Conservation (phyloP, 306 rosid species). For the Vigna mungo region DNA sequence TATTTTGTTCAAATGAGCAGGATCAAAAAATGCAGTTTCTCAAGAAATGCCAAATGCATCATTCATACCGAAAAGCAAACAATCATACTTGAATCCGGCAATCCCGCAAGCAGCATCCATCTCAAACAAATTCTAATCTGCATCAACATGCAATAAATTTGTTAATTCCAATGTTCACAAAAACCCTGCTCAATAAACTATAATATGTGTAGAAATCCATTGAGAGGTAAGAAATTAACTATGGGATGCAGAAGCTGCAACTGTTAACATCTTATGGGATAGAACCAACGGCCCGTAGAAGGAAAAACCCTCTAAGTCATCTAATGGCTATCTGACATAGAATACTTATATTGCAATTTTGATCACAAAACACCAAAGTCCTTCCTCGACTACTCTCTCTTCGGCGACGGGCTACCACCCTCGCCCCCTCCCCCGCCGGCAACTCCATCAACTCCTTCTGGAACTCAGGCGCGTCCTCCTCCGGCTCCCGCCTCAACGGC, state of each 20-base stretch:
- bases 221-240: too few relatives aligned
- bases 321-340: slow-evolving; percentile 5
- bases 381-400: too few relatives aligned
- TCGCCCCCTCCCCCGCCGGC: too few relatives aligned
- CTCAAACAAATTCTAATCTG: slow-evolving; percentile 46
- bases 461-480: too few relatives aligned
- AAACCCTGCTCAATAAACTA: not conserved
- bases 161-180: not conserved
- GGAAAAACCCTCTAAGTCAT: slow-evolving; percentile 19
- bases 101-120: slow-evolving; percentile 56
- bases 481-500: too few relatives aligned
- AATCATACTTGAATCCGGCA: not conserved
- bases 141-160: slow-evolving; percentile 24
- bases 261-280: too few relatives aligned
- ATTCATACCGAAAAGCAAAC: slow-evolving; percentile 76
- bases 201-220: too few relatives aligned
- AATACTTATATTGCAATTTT: slow-evolving; percentile 21
- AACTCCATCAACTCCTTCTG: too few relatives aligned
- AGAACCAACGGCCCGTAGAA: slow-evolving; percentile 30
- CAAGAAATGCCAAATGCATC: not conserved
- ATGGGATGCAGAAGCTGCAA: too few relatives aligned
- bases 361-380: slow-evolving; percentile 4
- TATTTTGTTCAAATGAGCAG: too few relatives aligned
- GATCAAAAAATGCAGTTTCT: too few relatives aligned
- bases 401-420: too few relatives aligned